phyloP scores from a whole-genome alignment of 2,329 filamentous ascomycete species.

The Pyrenochaeta sp. region DNA sequence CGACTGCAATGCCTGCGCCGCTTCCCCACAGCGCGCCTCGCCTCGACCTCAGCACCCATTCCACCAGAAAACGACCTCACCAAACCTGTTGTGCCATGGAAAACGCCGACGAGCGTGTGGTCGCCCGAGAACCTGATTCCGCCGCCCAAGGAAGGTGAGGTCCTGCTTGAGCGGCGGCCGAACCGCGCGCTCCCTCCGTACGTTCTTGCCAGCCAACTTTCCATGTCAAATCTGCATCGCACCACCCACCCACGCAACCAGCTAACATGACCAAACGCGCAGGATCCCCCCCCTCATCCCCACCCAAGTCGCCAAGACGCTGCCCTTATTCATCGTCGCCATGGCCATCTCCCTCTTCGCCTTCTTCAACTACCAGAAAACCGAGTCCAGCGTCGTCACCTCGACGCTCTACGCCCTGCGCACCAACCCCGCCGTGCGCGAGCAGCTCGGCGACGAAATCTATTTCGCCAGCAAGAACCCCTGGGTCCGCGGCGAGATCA shows the following conservation, averaged over 20 bases:
- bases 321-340: constrained; percentile 80
- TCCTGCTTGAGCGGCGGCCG: constrained; percentile 40
- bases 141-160: constrained; percentile 45
- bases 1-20: constrained; percentile 32
- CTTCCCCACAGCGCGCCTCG: constrained; percentile 18
- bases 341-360: constrained; percentile 76
- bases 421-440: constrained; percentile 76
- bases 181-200: constrained; percentile 47
- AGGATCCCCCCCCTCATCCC: constrained; percentile 47
- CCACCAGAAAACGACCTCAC: constrained; percentile 18
- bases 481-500: constrained; percentile 72
- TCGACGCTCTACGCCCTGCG: constrained; percentile 92
- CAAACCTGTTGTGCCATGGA: constrained; percentile 45
- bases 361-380: constrained; percentile 99
- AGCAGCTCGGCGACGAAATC: constrained; percentile 76
- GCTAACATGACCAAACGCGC: neutral
- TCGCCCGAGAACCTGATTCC: constrained; percentile 46
- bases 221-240: neutral
- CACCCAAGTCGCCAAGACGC: constrained; percentile 59
- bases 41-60: constrained; percentile 36
- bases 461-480: constrained; percentile 59
- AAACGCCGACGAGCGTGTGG: constrained; percentile 49
- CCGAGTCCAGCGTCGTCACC: constrained; percentile 79
- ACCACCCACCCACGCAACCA: neutral
- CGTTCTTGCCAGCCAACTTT: constrained; percentile 3